Evolutionary conservation across 2,329 filamentous ascomycete genomes (phyloP).

Genomic region (Monilinia fructigena): DNA sequence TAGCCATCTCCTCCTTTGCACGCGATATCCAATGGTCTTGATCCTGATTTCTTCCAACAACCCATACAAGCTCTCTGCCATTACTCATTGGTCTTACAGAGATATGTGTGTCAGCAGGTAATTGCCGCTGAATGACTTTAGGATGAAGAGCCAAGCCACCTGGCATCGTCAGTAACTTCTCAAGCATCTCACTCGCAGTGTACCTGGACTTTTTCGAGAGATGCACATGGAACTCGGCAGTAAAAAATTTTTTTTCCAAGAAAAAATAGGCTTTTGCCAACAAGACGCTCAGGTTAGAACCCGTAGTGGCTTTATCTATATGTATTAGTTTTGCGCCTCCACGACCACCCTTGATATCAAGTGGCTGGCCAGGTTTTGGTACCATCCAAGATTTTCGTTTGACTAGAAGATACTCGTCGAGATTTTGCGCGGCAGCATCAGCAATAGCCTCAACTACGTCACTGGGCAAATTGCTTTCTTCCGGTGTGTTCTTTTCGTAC

Average conservation of each 20-base stretch:
- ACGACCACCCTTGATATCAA: background rate
- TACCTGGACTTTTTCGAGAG: background rate
- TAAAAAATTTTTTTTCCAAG: background rate
- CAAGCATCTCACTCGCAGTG: background rate
- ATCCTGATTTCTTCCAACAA: background rate
- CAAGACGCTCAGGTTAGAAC: background rate
- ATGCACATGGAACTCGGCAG: slow-evolving; percentile 14
- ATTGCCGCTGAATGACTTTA: slow-evolving; percentile 6
- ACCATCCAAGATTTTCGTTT: slow-evolving; percentile 15
- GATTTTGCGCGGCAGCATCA: background rate
- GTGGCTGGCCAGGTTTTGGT: background rate
- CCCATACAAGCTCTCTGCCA: slow-evolving; percentile 16
- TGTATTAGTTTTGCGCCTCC: slow-evolving; percentile 9
- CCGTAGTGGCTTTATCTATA: background rate
- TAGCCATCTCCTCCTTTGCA: background rate
- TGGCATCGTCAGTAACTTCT: background rate
- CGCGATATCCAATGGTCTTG: background rate
- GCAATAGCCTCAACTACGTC: background rate
- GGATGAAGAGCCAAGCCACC: slow-evolving; percentile 18
- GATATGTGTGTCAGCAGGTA: background rate
- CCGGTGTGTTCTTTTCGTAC: background rate
- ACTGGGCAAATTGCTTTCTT: background rate
- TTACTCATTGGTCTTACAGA: background rate
- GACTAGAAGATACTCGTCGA: slow-evolving; percentile 9
- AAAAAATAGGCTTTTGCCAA: slow-evolving; percentile 9